A percentile compares a stretch with the other conserved stretches of the same genome.
Evolutionary conservation across 2,329 filamentous ascomycete genomes (phyloP).

Genomic region (Cladophialophora exuberans): DNA sequence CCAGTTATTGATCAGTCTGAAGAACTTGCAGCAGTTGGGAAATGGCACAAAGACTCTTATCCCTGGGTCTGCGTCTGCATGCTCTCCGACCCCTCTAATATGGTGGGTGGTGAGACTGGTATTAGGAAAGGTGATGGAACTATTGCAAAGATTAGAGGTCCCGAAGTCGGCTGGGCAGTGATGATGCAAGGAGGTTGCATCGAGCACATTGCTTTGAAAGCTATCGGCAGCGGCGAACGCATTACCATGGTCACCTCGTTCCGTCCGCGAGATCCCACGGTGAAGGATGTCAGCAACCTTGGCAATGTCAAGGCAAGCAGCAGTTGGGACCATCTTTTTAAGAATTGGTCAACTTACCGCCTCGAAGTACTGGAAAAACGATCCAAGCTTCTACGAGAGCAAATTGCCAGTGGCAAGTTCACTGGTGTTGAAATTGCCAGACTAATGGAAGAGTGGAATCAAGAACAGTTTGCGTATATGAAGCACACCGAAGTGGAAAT

Average conservation of each 20-base stretch:
- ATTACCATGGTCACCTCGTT: constrained; percentile 37
- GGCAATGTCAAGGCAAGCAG: constrained; percentile 22
- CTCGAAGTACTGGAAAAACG: constrained; percentile 21
- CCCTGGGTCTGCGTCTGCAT: constrained; percentile 39
- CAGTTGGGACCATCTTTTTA: constrained; percentile 17
- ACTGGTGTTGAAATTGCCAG: constrained; percentile 15
- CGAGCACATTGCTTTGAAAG: constrained; percentile 35
- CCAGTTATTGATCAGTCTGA: constrained; percentile 12
- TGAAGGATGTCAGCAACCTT: constrained; percentile 18
- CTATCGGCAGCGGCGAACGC: constrained; percentile 33
- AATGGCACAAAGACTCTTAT: constrained; percentile 33
- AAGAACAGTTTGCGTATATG: constrained; percentile 20
- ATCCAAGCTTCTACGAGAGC: constrained; percentile 9
- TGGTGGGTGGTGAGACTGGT: constrained; percentile 38
- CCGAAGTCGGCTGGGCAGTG: constrained; percentile 34
- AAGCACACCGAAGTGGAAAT: constrained; percentile 19
- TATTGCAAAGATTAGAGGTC: constrained; percentile 27
- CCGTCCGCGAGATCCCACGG: constrained; percentile 26
- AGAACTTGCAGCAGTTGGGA: constrained; percentile 21
- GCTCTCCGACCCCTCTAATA: constrained; percentile 35
- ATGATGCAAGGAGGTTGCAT: constrained; percentile 38
- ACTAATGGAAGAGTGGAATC: constrained; percentile 17
- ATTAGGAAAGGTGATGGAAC: constrained; percentile 34
- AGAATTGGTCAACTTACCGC: constrained; percentile 22
- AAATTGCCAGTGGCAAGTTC: constrained; percentile 1